Base-by-base conservation (phyloP, 108 stramenopile species). In the Nitzschia palea region DNA sequence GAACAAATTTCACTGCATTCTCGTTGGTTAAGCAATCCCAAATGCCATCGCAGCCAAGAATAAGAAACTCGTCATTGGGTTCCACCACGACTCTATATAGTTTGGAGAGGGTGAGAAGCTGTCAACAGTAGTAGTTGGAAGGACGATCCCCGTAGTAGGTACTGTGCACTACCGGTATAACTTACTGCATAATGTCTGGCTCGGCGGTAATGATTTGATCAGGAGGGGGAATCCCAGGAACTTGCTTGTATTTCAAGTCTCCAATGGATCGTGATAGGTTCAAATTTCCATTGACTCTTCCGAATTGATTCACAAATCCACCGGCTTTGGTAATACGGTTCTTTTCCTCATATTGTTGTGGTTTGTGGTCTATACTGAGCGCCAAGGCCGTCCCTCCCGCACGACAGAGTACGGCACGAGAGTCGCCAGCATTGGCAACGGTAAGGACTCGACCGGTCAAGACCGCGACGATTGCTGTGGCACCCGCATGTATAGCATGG, bases 21-120 rank as follows among this genome's bases (percentile, higher is more conserved):
- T 98, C 93, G 64, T 89, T 90, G 23, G 92, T 76, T 44, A 99
- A 71, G 47, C 96, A 96, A 59, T 99, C 98, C 97, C 97, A 99
- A 47, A 99, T 92, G 28, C 98, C 98, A 70, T 99, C 98, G 48
- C 97, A 95, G 3, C 94, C 98, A 45, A 99, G 54, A 33, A 99
- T 70, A 56, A 96, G 63, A 57, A 99, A 97, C 73, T 97, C 96
- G 62, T 94, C 93, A 51, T 81, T 50, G 0, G 50, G 65, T 32
- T 75, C 58, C 4, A 78, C 5, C 29, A 32, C 34, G 2, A 81
- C 36, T 28, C 63, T 66, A 29, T 17, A 33, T 30, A 34, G 37
- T 12, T 57, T 27, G 52, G 37, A 58, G 22, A 29, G n/a, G n/a
- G n/a, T n/a, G n/a, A n/a, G n/a, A n/a, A n/a, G n/a, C n/a, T n/a